Percentiles rank a stretch among this genome's conserved stretches.
phyloP scores from a whole-genome alignment of 2,329 filamentous ascomycete genomes.

The Paraphoma chrysanthemicola region DNA sequence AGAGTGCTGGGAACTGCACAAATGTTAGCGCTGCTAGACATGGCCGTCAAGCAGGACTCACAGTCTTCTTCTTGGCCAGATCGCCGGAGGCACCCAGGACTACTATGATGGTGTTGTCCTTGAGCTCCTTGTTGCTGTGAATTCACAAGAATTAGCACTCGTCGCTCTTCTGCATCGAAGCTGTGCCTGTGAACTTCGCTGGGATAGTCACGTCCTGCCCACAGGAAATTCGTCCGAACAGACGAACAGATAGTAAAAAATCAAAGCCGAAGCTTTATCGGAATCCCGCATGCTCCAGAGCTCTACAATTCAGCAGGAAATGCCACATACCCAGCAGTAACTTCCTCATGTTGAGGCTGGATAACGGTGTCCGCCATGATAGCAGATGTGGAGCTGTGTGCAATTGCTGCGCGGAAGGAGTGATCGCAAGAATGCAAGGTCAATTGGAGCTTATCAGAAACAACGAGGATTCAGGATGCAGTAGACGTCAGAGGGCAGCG shows the following conservation, averaged over 20 bases:
- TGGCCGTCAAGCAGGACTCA: conserved; percentile 54
- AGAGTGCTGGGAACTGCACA: conserved; percentile 87
- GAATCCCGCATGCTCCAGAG: not conserved
- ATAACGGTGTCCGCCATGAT: conserved; percentile 58
- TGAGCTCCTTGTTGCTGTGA: conserved; percentile 85
- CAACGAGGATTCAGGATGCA: conserved; percentile 9
- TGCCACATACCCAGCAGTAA: conserved; percentile 55
- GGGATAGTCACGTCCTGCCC: conserved; percentile 17
- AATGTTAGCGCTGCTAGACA: conserved; percentile 24
- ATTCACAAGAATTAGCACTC: conserved; percentile 36
- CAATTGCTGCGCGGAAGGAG: conserved; percentile 27
- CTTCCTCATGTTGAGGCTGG: conserved; percentile 52
- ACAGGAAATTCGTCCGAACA: not conserved
- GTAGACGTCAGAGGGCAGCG: conserved; percentile 20
- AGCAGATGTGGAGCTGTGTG: conserved; percentile 18
- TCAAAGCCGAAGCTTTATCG: too few relatives aligned
- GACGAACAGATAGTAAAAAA: too few relatives aligned
- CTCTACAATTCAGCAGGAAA: not conserved
- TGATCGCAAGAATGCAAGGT: conserved; percentile 26
- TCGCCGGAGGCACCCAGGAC: conserved; percentile 97
- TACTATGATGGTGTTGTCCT: conserved; percentile 96
- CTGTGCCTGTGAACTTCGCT: conserved; percentile 5
- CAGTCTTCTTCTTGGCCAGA: conserved; percentile 99
- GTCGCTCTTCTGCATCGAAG: conserved; percentile 12
- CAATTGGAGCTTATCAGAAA: conserved; percentile 28